phyloP scores from a whole-genome alignment of 805 yeast species.

The Zygosaccharomyces rouxii region DNA sequence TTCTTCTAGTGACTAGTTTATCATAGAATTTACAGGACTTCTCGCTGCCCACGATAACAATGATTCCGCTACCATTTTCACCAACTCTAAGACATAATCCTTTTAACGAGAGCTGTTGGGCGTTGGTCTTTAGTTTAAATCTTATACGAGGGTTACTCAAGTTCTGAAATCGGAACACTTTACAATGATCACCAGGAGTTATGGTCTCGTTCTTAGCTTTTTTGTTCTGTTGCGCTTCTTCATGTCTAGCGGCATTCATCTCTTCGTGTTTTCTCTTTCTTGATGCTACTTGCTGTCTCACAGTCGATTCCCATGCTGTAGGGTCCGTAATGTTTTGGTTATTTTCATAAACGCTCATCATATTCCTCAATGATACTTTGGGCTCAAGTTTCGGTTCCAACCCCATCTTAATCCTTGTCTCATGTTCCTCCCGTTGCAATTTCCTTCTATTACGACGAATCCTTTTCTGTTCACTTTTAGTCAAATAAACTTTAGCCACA shows the following conservation, averaged over 20 bases:
- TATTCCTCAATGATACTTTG: conserved; percentile 75
- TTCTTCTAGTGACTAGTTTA: conserved; percentile 54
- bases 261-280: conserved; percentile 55
- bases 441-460: conserved; percentile 67
- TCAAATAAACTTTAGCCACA: conserved; percentile 51
- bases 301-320: conserved; percentile 73
- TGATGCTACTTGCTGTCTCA: conserved; percentile 60
- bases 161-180: conserved; percentile 54
- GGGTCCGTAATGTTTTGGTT: conserved; percentile 86
- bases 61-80: conserved; percentile 44
- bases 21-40: conserved; percentile 59
- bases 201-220: conserved; percentile 5
- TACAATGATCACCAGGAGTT: conserved; percentile 20
- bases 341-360: conserved; percentile 76
- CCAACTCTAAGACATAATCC: conserved; percentile 57
- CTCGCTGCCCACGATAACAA: conserved; percentile 72
- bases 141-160: conserved; percentile 61
- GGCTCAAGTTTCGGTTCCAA: conserved; percentile 85
- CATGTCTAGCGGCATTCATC: conserved; percentile 55
- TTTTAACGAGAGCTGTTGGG: conserved; percentile 60
- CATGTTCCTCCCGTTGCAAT: conserved; percentile 59
- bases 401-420: conserved; percentile 75
- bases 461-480: conserved; percentile 72
- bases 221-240: conserved; percentile 22
- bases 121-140: conserved; percentile 75